These are phyloP conservation scores for Heliosperma pusillum DNA, from an alignment of 148 eudicot genomes.

Conservation along the genomic window DNA sequence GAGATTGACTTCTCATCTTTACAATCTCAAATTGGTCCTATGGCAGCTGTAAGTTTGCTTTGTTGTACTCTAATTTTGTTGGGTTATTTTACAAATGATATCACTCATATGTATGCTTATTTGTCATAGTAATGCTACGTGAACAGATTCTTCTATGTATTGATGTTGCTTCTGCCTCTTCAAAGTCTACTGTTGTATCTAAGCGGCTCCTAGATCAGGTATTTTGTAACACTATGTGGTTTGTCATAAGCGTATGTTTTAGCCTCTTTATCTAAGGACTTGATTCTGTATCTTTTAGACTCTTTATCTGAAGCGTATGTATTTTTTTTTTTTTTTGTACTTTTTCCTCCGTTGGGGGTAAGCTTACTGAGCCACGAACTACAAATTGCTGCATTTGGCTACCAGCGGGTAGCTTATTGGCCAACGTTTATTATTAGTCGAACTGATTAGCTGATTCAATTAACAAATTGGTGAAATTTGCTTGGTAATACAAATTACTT, in stretches of 20 bases:
- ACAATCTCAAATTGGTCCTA: slow-evolving; percentile 79
- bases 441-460: too few species aligned
- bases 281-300: slow-evolving; percentile 9
- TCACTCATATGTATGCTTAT: neutral
- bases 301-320: neutral
- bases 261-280: neutral
- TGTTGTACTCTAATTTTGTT: neutral
- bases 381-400: neutral
- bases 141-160: slow-evolving; percentile 81
- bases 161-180: slow-evolving; percentile 88
- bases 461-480: too few species aligned
- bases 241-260: neutral
- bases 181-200: slow-evolving; percentile 59
- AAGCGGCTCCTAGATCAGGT: slow-evolving; percentile 83
- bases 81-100: neutral
- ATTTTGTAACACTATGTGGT: slow-evolving; percentile 20
- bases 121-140: neutral
- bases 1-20: slow-evolving; percentile 78
- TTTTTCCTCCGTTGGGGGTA: neutral
- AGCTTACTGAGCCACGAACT: neutral
- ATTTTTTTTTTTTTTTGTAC: neutral
- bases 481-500: too few species aligned
- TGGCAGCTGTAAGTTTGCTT: slow-evolving; percentile 65
- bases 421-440: too few species aligned
- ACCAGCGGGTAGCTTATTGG: neutral